Evolutionary conservation across 1,284 basidiomycete genomes (phyloP).

Genomic region (Fistulinella staudtii): DNA sequence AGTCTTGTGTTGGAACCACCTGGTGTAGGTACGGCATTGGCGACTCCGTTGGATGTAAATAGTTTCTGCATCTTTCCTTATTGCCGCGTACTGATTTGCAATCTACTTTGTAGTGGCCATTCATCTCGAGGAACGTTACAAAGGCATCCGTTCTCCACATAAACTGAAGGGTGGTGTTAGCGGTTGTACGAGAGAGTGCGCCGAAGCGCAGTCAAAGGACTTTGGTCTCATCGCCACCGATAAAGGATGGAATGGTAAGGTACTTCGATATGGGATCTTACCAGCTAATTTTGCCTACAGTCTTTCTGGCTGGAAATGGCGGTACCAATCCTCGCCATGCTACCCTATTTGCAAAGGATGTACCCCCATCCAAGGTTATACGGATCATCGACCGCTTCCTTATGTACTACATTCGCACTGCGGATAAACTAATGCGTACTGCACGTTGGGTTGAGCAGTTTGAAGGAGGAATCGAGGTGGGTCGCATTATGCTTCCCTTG

Average conservation of each 20-base stretch:
- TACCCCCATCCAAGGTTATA: slow-evolving; percentile 60
- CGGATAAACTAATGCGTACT: slow-evolving; percentile 65
- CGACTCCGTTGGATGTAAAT: slow-evolving; percentile 61
- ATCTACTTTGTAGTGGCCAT: slow-evolving; percentile 46
- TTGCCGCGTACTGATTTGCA: slow-evolving; percentile 5
- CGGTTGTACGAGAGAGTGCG: slow-evolving; percentile 73
- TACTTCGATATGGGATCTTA: not conserved
- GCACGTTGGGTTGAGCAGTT: slow-evolving; percentile 74
- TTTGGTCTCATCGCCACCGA: slow-evolving; percentile 77
- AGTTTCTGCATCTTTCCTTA: not conserved
- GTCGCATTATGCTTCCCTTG: not conserved
- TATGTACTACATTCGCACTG: slow-evolving; percentile 71
- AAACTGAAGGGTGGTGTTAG: slow-evolving; percentile 80
- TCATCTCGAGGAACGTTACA: slow-evolving; percentile 71
- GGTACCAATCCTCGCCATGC: slow-evolving; percentile 64
- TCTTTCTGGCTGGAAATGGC: slow-evolving; percentile 74
- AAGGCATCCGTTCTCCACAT: slow-evolving; percentile 68
- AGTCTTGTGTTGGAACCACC: slow-evolving; percentile 54
- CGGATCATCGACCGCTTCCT: slow-evolving; percentile 69
- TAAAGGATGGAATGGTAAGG: slow-evolving; percentile 69
- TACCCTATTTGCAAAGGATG: slow-evolving; percentile 48
- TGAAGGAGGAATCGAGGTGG: slow-evolving; percentile 65
- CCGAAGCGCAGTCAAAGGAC: slow-evolving; percentile 74
- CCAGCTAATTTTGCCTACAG: slow-evolving; percentile 29
- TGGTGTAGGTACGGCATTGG: slow-evolving; percentile 79